A percentile compares a stretch with the other conserved stretches of the same genome.
Conservation (phyloP, 2,329 filamentous ascomycete genomes). For the Emmonsia crescens region DNA sequence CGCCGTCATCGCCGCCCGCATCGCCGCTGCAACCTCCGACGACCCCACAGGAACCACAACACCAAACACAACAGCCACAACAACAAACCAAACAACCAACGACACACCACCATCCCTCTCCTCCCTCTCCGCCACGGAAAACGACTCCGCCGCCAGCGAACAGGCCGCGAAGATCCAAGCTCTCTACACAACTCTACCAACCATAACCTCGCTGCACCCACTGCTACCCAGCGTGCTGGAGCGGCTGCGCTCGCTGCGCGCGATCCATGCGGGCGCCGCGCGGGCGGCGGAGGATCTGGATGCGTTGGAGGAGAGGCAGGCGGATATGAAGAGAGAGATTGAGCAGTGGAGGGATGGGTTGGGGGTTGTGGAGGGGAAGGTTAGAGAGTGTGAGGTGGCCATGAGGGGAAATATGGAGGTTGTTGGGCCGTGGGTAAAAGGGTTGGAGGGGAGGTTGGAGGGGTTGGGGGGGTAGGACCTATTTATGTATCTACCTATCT, state of each 20-base stretch:
- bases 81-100: conserved; percentile 26
- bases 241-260: conserved; percentile 68
- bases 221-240: conserved; percentile 78
- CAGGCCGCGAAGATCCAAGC: conserved; percentile 82
- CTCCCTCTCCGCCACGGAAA: conserved; percentile 39
- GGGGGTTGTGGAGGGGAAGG: conserved; percentile 63
- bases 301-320: conserved; percentile 66
- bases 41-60: conserved; percentile 25
- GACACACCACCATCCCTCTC: conserved; percentile 21
- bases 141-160: conserved; percentile 41
- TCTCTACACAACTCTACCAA: conserved; percentile 77
- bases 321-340: conserved; percentile 72
- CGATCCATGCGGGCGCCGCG: conserved; percentile 79
- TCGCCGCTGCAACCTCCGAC: conserved; percentile 24
- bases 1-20: conserved; percentile 30
- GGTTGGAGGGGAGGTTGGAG: conserved; percentile 66
- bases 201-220: conserved; percentile 76
- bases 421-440: conserved; percentile 83
- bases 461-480: conserved; percentile 37
- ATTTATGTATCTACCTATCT: neutral
- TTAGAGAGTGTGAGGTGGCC: conserved; percentile 57
- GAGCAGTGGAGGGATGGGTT: conserved; percentile 76
- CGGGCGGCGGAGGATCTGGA: conserved; percentile 67
- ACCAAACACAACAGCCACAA: conserved; percentile 18
- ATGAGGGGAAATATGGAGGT: conserved; percentile 71